phyloP scores from a whole-genome alignment of 352 stramenopile genomes.

The Phytopythium oedochilum region DNA sequence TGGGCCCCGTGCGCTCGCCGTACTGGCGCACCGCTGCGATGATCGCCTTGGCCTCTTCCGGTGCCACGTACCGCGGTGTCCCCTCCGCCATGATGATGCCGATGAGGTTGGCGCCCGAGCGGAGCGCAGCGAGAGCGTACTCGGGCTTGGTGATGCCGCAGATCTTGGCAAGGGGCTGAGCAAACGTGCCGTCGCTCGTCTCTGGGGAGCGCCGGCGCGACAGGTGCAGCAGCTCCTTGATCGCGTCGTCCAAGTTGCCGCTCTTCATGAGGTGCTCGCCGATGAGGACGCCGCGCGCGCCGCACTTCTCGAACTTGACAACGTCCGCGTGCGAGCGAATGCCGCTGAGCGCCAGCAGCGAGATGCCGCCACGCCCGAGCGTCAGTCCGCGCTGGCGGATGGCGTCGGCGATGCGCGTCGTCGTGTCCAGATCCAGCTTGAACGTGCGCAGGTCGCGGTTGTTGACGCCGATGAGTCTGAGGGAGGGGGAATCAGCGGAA shows the following conservation, averaged over 20 bases:
- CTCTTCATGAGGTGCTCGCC: slow-evolving; percentile 98
- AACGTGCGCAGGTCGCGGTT: slow-evolving; percentile 99
- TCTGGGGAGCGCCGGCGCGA: slow-evolving; percentile 23
- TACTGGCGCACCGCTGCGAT: slow-evolving; percentile 91
- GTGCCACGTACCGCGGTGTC: slow-evolving; percentile 84
- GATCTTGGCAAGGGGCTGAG: slow-evolving; percentile 85
- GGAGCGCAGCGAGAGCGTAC: slow-evolving; percentile 90
- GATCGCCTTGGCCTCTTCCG: slow-evolving; percentile 88
- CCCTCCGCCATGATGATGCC: slow-evolving; percentile 96
- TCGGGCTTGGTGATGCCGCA: slow-evolving; percentile 94
- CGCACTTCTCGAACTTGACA: slow-evolving; percentile 87
- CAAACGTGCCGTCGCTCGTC: slow-evolving; percentile 17
- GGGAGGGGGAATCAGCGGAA: neutral
- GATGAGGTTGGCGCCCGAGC: slow-evolving; percentile 94
- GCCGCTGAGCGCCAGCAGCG: slow-evolving; percentile 93
- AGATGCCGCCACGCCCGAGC: slow-evolving; percentile 74
- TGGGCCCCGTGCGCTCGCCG: slow-evolving; percentile 85
- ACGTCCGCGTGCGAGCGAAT: slow-evolving; percentile 94
- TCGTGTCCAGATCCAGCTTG: slow-evolving; percentile 96
- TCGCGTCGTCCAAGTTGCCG: slow-evolving; percentile 80
- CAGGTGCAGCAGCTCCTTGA: slow-evolving; percentile 68
- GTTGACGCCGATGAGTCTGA: slow-evolving; percentile 96
- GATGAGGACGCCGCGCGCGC: slow-evolving; percentile 90
- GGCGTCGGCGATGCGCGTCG: slow-evolving; percentile 85
- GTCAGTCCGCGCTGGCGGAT: slow-evolving; percentile 66